Conservation (phyloP, 2,329 filamentous ascomycete species). For the Paraconiothyrium sp. region DNA sequence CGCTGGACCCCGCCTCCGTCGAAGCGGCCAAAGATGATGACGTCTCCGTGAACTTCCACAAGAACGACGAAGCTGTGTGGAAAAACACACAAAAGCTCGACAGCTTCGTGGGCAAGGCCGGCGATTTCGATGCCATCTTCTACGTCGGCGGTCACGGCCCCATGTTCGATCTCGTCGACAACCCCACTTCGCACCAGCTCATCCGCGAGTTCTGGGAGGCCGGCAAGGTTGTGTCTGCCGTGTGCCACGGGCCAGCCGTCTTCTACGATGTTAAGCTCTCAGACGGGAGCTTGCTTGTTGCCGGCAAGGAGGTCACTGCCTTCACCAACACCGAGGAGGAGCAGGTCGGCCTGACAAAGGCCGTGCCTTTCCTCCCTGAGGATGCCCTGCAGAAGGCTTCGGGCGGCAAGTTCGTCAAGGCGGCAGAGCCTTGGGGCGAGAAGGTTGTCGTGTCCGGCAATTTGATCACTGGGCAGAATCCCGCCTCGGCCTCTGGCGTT, state of each 20-base stretch:
- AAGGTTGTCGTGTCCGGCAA: conserved; percentile 54
- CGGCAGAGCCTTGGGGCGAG: conserved; percentile 57
- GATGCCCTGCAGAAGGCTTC: conserved; percentile 61
- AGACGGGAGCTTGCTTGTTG: conserved; percentile 64
- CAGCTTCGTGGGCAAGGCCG: conserved; percentile 64
- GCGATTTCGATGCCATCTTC: conserved; percentile 70
- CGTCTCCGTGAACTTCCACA: conserved; percentile 51
- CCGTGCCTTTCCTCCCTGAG: conserved; percentile 70
- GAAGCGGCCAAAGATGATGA: conserved; percentile 63
- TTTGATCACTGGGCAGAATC: conserved; percentile 62
- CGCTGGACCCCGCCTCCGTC: conserved; percentile 47
- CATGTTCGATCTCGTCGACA: conserved; percentile 72
- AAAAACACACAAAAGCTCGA: conserved; percentile 68
- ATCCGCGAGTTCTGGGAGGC: conserved; percentile 69
- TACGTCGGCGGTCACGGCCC: conserved; percentile 69
- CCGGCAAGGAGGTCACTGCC: conserved; percentile 67
- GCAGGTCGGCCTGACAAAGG: conserved; percentile 49
- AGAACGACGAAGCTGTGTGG: conserved; percentile 68
- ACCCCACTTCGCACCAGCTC: conserved; percentile 66
- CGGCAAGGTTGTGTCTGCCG: conserved; percentile 71
- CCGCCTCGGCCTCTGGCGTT: conserved; percentile 54
- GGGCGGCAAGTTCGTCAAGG: conserved; percentile 67
- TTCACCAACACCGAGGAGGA: conserved; percentile 68
- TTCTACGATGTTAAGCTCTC: conserved; percentile 65
- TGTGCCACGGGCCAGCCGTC: conserved; percentile 75